A percentile compares a stretch with the other conserved stretches of the same genome.
Evolutionary conservation across 2,329 filamentous ascomycete genomes (phyloP).

Genomic region (Sporothrix dimorphospora): DNA sequence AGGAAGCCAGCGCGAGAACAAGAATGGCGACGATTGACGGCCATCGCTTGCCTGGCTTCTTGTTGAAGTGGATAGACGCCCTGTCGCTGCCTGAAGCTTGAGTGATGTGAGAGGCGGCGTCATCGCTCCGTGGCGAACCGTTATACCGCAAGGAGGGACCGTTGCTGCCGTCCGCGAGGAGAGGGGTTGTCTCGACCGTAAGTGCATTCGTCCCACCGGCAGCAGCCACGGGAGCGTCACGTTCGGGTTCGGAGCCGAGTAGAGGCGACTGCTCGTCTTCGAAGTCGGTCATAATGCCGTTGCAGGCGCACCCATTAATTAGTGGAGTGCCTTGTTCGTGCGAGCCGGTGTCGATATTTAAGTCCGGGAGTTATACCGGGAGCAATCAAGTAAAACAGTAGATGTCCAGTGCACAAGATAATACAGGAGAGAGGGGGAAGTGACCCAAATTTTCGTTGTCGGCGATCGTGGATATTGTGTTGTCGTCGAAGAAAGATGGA

Average conservation of each 20-base stretch:
- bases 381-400: neutral
- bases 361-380: neutral
- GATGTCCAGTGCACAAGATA: neutral
- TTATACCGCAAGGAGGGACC: neutral
- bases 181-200: constrained; percentile 54
- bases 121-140: neutral
- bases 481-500: neutral
- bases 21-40: constrained; percentile 75
- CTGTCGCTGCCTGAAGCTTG: constrained; percentile 34
- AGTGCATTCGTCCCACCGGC: neutral
- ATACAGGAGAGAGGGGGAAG: neutral
- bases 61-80: constrained; percentile 42
- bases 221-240: constrained; percentile 6
- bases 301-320: neutral
- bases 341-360: neutral
- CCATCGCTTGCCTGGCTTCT: constrained; percentile 62
- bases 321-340: constrained; percentile 13
- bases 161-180: constrained; percentile 45
- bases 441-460: neutral
- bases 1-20: constrained; percentile 62
- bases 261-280: constrained; percentile 50
- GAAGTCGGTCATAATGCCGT: constrained; percentile 45
- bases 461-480: neutral
- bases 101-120: constrained; percentile 12
- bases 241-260: constrained; percentile 40